Evolutionary conservation across 257 asterid genomes (phyloP), one percentile per base, ranked within the genome.

Genomic region (Fraxinus pennsylvanica): DNA sequence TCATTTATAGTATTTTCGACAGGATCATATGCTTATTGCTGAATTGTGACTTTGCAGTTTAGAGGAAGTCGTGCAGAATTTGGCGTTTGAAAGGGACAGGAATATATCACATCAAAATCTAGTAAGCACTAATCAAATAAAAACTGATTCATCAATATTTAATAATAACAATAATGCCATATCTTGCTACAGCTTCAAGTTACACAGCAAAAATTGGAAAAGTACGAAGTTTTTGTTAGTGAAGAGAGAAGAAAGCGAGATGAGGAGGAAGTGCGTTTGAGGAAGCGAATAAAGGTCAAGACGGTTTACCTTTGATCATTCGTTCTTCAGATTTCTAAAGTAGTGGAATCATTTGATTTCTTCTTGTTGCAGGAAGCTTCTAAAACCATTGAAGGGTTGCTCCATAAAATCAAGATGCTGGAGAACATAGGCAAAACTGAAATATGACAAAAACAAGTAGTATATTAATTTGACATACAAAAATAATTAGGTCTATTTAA

Each of bases 211-310:
- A 63, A 43, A 78, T 9, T 85, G 72, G 65, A 54, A 59, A 85
- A 85, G 17, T 89, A 85, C 43, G 90, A 85, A 17, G 29, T 7
- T 36, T 65, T 82, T 14, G 82, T 84, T 41, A 19, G 14, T 43
- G 86, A 88, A 47, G 97, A 90, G 81, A 79, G 88, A 76, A 54
- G 54, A 57, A 84, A 82, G 32, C 85, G 88, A 29, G 86, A 84
- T 9, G n/a, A 59, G 21, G 90, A 85, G 73, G 96, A 90, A 81
- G 84, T 86, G 61, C 71, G 45, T 30, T 17, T 91, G 90, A 90
- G 89, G 76, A 73, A 15, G 54, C 85, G 74, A 70, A 63, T 85
- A 71, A 76, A 69, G 90, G 96, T 88, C 9, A 38, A 17, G 25
- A 25, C 33, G 22, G 25, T 2, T 39, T n/a, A 10, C 22, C 45